These are phyloP conservation scores for Globisporangium viniferum DNA, from an alignment of 352 stramenopile species.

Conservation along the genomic window DNA sequence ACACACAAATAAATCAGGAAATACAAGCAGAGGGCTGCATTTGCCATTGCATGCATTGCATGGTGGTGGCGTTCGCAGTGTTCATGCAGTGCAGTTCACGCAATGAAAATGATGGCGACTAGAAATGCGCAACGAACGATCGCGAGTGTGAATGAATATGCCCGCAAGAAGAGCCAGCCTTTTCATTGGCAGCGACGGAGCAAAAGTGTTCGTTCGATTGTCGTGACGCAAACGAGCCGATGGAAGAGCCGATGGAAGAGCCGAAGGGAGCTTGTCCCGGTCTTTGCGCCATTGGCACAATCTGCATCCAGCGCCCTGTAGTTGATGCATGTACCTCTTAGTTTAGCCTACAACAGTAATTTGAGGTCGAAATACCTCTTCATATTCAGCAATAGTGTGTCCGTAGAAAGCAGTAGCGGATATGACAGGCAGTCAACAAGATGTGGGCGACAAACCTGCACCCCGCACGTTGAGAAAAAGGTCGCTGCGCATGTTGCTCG, in stretches of 20 bases:
- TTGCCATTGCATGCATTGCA: background rate
- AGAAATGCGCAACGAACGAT: background rate
- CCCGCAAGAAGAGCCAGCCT: background rate
- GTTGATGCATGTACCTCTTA: background rate
- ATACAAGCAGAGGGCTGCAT: background rate
- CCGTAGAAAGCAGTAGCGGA: background rate
- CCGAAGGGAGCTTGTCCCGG: background rate
- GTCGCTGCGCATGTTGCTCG: background rate
- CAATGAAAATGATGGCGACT: background rate
- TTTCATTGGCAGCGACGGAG: background rate
- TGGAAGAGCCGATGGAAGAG: background rate
- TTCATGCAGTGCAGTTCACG: background rate
- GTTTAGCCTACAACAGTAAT: background rate
- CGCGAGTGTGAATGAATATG: background rate
- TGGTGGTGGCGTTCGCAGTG: background rate
- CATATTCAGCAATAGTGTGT: background rate
- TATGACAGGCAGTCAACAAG: background rate
- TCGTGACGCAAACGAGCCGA: background rate
- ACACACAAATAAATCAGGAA: background rate
- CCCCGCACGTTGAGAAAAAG: conserved; percentile 7
- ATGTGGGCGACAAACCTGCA: conserved; percentile 1
- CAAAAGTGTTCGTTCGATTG: background rate
- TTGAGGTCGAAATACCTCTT: background rate
- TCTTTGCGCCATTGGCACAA: background rate
- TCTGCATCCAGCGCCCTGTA: background rate